Evolutionary conservation across 352 stramenopile species (phyloP).

Genomic region (Plasmopara viticola): DNA sequence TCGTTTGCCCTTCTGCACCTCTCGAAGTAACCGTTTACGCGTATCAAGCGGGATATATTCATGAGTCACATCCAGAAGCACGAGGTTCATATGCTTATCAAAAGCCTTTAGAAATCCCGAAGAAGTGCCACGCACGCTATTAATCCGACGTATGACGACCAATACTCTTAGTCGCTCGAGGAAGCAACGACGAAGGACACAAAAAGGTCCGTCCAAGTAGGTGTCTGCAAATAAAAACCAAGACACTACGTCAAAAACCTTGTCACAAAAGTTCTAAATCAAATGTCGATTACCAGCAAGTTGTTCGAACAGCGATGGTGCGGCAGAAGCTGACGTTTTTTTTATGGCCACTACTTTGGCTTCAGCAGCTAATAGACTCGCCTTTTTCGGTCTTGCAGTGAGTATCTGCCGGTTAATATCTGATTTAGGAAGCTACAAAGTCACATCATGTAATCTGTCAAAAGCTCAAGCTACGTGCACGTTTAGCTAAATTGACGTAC

Average conservation of each 20-base stretch:
- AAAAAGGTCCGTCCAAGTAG: conserved; percentile 82
- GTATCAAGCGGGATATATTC: conserved; percentile 36
- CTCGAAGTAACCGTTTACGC: conserved; percentile 26
- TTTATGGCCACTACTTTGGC: conserved; percentile 7
- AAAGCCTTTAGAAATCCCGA: conserved; percentile 90
- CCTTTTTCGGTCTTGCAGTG: conserved; percentile 27
- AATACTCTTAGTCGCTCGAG: conserved; percentile 70
- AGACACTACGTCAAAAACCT: background rate
- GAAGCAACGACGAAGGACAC: conserved; percentile 73
- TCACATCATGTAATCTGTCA: background rate
- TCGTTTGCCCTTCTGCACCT: conserved; percentile 29
- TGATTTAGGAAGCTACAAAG: conserved; percentile 50
- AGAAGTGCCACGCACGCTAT: conserved; percentile 88
- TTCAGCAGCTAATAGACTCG: conserved; percentile 8
- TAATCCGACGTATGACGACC: conserved; percentile 86
- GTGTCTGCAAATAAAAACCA: conserved; percentile 28
- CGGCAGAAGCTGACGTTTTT: conserved; percentile 4
- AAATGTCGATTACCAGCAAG: conserved; percentile 32
- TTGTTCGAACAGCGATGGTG: conserved; percentile 43
- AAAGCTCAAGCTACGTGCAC: background rate
- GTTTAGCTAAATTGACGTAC: conserved; percentile 20
- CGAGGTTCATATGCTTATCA: conserved; percentile 94
- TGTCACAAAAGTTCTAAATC: background rate
- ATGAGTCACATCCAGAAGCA: conserved; percentile 88
- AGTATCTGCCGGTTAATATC: conserved; percentile 48